Conservation (phyloP, 306 rosid genomes). For the Rubus idaeus region DNA sequence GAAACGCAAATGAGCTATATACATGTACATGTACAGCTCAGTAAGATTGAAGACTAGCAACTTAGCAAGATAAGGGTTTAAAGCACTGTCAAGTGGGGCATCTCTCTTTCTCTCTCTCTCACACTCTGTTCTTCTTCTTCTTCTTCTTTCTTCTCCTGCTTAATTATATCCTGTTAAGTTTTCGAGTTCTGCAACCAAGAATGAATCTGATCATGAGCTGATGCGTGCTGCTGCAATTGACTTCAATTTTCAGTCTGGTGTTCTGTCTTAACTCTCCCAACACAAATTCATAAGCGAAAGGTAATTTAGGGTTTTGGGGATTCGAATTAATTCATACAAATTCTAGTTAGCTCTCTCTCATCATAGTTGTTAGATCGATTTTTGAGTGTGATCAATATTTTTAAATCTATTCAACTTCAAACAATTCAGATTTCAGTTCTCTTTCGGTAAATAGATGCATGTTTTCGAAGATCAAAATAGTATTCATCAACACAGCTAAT, state of each 20-base stretch:
- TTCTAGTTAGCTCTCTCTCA: not conserved
- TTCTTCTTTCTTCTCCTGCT: not conserved
- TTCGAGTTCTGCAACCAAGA: slow-evolving; percentile 7
- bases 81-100: slow-evolving; percentile 7
- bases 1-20: not conserved
- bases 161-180: not conserved
- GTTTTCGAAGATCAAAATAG: not conserved
- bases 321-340: not conserved
- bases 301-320: slow-evolving; percentile 15
- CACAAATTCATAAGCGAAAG: not conserved
- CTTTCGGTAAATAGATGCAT: not conserved
- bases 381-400: not conserved
- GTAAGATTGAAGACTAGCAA: not conserved
- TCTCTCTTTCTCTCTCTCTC: not conserved
- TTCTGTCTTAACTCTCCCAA: slow-evolving; percentile 5
- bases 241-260: slow-evolving; percentile 9
- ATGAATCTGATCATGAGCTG: slow-evolving; percentile 9
- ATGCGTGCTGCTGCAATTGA: not conserved
- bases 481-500: not conserved
- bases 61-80: slow-evolving; percentile 15
- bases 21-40: slow-evolving; percentile 2
- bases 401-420: not conserved
- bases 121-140: not conserved
- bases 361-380: not conserved
- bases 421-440: not conserved